phyloP scores from a whole-genome alignment of 1,284 basidiomycete species.

The Cryptococcus amylolentus region DNA sequence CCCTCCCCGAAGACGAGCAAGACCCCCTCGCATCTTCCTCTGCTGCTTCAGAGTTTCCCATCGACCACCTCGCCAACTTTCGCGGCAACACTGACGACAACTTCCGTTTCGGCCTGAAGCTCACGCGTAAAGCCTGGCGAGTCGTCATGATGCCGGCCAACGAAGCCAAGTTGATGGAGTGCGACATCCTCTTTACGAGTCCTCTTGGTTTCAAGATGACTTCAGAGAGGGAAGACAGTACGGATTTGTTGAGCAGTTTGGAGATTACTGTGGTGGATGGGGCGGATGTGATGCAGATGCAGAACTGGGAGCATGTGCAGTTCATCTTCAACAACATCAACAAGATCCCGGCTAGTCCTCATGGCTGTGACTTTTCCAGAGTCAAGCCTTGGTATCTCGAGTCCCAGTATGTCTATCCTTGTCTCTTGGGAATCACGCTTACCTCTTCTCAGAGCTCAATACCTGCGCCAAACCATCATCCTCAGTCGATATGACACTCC shows the following conservation, averaged over 20 bases:
- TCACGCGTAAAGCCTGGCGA: slow-evolving; percentile 86
- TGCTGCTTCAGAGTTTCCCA: slow-evolving; percentile 66
- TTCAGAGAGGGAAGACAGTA: slow-evolving; percentile 89
- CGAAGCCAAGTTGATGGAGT: slow-evolving; percentile 55
- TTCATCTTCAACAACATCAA: slow-evolving; percentile 83
- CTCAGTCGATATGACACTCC: slow-evolving; percentile 87
- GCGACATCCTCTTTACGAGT: slow-evolving; percentile 88
- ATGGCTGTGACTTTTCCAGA: slow-evolving; percentile 91
- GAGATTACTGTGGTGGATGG: slow-evolving; percentile 93
- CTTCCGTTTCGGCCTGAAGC: slow-evolving; percentile 86
- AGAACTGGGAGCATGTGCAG: slow-evolving; percentile 99
- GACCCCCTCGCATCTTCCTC: slow-evolving; percentile 68
- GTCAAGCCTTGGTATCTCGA: slow-evolving; percentile 98
- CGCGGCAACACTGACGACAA: slow-evolving; percentile 96
- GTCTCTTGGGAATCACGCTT: slow-evolving; percentile 1
- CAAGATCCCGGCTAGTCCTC: slow-evolving; percentile 83
- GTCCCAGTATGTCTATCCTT: slow-evolving; percentile 62
- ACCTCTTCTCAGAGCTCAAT: slow-evolving; percentile 58
- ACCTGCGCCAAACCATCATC: slow-evolving; percentile 83
- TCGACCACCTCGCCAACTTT: slow-evolving; percentile 90
- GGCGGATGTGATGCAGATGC: slow-evolving; percentile 90
- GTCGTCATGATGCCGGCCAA: slow-evolving; percentile 62
- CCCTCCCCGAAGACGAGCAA: slow-evolving; percentile 66
- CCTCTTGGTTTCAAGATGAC: slow-evolving; percentile 86
- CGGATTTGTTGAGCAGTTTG: slow-evolving; percentile 89